Evolutionary conservation across 2,329 filamentous ascomycete species (phyloP), one percentile per base, ranked within the genome.

Genomic region (Didymellaceae sp.): DNA sequence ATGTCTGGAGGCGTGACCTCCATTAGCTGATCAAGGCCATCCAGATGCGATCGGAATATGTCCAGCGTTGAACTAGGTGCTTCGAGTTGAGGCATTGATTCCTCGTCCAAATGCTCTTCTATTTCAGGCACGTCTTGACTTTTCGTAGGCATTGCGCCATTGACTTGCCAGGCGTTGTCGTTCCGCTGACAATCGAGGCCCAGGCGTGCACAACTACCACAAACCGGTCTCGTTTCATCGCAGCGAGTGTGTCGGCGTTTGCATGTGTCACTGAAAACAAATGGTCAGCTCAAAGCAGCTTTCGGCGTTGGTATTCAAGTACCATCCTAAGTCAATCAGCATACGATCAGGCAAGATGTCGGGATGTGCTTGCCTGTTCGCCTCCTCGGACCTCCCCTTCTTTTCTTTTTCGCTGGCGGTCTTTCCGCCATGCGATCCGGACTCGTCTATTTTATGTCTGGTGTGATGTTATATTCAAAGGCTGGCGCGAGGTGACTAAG

Each of bases 161-260:
- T 41, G 18, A 41, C 17, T 14, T 42, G 56, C 57, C 51, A 58
- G 6, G 56, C 39, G 13, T 51, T 56, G 33, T 67, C 63, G 13
- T 65, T 60, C 24, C 54, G 62, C 34, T 65, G 58, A 38, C 68
- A 72, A 24, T 62, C 52, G 2, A 72, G 56, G 33, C 63, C 55
- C 1, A 71, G 55, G 9, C 68, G 61, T 18, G 60, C 62, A 35
- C 68, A 71, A 21, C 63, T 71, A n/a, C 68, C 59, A 42, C 70
- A 72, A 10, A 63, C 49, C 10, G 69, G 70, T 21, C 61, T 70
- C 37, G 57, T 64, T 41, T 73, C 70, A 18, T 73, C 69, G 41
- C 69, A 73, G 17, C 68, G 62, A 14, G 61, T 65, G 41, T 73
- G 68, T n/a, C 69, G 58, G 2, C 62, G 54, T 52, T 71, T 72